Conservation (phyloP, 2,329 filamentous ascomycete species). For the Cladorrhinum sp. region DNA sequence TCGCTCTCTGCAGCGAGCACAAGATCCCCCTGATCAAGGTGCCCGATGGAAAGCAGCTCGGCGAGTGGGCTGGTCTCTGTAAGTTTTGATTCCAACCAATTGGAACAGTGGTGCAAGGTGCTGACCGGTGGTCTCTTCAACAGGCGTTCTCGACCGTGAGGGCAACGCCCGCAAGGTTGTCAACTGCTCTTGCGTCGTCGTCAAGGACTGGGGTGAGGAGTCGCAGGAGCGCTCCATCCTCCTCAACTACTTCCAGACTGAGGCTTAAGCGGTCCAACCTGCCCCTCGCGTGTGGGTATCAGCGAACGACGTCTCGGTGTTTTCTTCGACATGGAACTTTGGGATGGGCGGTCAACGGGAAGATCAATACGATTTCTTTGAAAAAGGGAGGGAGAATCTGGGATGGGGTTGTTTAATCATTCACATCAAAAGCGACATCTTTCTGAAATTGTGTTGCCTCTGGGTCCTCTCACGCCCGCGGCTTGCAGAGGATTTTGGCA, state of each 20-base stretch:
- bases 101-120: background rate
- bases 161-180: conserved; percentile 99
- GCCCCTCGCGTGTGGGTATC: conserved; percentile 5
- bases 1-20: conserved; percentile 98
- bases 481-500: conserved; percentile 40
- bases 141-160: conserved; percentile 97
- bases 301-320: conserved; percentile 32
- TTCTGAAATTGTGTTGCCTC: conserved; percentile 38
- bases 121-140: conserved; percentile 14
- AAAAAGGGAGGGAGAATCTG: conserved; percentile 21
- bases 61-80: conserved; percentile 99
- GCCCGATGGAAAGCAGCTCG: conserved; percentile 98
- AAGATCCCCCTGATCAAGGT: conserved; percentile 99
- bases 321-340: conserved; percentile 8
- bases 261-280: conserved; percentile 52
- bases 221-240: conserved; percentile 97
- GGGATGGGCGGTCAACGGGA: background rate
- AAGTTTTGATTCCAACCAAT: conserved; percentile 47
- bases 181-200: conserved; percentile 99
- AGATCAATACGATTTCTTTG: conserved; percentile 6
- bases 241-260: conserved; percentile 99
- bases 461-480: conserved; percentile 27
- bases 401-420: conserved; percentile 29
- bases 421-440: conserved; percentile 17
- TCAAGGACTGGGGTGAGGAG: conserved; percentile 99